Percentiles rank a stretch among this genome's conserved stretches.
These are phyloP conservation scores for Nematodospora valgi DNA, from an alignment of 805 yeast genomes.

Conservation along the genomic window DNA sequence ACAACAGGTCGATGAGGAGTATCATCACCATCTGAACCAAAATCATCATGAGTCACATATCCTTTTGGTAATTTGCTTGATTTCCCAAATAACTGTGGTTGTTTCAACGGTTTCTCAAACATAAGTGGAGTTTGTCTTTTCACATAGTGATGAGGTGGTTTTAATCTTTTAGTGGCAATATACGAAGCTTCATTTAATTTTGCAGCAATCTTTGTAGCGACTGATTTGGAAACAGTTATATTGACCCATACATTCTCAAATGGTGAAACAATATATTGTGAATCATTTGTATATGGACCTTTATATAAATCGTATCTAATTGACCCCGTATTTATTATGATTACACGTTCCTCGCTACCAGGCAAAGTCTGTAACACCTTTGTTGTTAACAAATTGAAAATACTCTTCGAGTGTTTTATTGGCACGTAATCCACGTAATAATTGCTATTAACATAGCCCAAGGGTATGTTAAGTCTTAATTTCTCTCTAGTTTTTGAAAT, in stretches of 20 bases:
- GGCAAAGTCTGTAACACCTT: slow-evolving; percentile 52
- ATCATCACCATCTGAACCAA: slow-evolving; percentile 84
- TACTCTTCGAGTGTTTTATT: slow-evolving; percentile 41
- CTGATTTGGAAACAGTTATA: slow-evolving; percentile 52
- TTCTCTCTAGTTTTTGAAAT: slow-evolving; percentile 43
- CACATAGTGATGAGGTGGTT: slow-evolving; percentile 22
- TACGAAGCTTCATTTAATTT: slow-evolving; percentile 57
- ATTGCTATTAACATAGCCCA: slow-evolving; percentile 59
- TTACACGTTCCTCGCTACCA: slow-evolving; percentile 30
- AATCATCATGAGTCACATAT: slow-evolving; percentile 78
- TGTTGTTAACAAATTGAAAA: slow-evolving; percentile 57
- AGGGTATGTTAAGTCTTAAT: slow-evolving; percentile 51
- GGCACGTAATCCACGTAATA: slow-evolving; percentile 71
- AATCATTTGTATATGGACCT: slow-evolving; percentile 79
- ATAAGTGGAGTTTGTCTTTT: slow-evolving; percentile 2
- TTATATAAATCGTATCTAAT: slow-evolving; percentile 80
- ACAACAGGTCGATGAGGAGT: slow-evolving; percentile 62
- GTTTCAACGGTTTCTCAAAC: too few relatives aligned
- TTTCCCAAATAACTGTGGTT: background rate
- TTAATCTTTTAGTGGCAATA: slow-evolving; percentile 24
- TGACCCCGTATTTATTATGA: slow-evolving; percentile 82
- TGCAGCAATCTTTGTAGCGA: slow-evolving; percentile 54
- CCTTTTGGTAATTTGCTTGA: slow-evolving; percentile 50
- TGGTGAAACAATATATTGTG: slow-evolving; percentile 82
- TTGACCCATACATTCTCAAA: slow-evolving; percentile 78